Conservation (phyloP, 1,284 basidiomycete species). For the Austroboletus novae-zelandiae region DNA sequence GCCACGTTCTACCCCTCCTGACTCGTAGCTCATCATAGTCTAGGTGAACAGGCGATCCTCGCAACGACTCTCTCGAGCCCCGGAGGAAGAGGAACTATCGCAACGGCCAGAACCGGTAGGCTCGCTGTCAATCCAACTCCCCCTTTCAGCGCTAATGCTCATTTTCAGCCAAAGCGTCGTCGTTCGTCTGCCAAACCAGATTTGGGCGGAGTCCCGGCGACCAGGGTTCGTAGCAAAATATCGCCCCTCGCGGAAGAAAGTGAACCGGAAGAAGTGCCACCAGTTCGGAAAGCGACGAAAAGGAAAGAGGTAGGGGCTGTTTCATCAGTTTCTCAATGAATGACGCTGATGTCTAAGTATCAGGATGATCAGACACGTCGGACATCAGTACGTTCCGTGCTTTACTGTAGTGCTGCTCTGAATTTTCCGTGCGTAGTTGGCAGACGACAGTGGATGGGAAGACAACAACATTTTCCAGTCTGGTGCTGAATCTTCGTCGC, state of each 20-base stretch:
- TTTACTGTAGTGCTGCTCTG: background rate
- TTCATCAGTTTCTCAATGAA: background rate
- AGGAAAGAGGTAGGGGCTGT: slow-evolving; percentile 51
- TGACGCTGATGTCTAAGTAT: slow-evolving; percentile 31
- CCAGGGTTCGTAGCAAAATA: slow-evolving; percentile 36
- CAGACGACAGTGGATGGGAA: slow-evolving; percentile 77
- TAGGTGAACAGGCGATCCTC: slow-evolving; percentile 39
- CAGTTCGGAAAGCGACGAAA: slow-evolving; percentile 57
- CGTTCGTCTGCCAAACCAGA: slow-evolving; percentile 69
- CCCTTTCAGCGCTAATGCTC: slow-evolving; percentile 7
- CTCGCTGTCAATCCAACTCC: slow-evolving; percentile 2
- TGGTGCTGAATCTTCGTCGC: slow-evolving; percentile 76
- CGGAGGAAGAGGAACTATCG: slow-evolving; percentile 39
- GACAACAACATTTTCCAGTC: slow-evolving; percentile 85
- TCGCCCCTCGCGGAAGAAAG: slow-evolving; percentile 67
- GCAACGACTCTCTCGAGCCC: slow-evolving; percentile 47
- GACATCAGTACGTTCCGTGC: slow-evolving; percentile 39
- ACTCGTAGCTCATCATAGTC: slow-evolving; percentile 11
- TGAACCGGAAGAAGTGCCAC: slow-evolving; percentile 64
- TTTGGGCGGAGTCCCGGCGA: slow-evolving; percentile 51
- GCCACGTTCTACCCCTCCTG: slow-evolving; percentile 9
- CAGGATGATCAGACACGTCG: slow-evolving; percentile 53
- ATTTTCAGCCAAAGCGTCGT: slow-evolving; percentile 53
- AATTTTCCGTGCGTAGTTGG: slow-evolving; percentile 21
- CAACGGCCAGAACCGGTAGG: slow-evolving; percentile 49